Evolutionary conservation across 2,329 filamentous ascomycete genomes (phyloP).

Genomic region (Aspergillus hiratsukae): DNA sequence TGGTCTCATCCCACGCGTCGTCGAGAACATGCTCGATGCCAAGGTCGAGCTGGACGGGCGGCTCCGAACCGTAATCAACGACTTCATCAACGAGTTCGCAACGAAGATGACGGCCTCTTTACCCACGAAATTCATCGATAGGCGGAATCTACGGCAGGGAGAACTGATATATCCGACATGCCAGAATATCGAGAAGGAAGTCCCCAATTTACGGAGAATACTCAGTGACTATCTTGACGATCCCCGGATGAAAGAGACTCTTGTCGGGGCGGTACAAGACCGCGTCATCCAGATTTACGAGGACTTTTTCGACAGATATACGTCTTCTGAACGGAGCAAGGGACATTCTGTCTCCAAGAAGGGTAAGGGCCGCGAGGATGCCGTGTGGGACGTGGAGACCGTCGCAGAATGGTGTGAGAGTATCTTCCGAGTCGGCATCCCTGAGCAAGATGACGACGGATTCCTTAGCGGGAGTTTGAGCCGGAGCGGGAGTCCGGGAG

Average conservation of each 20-base stretch:
- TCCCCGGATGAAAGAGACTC: conserved; percentile 59
- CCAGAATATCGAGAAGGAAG: conserved; percentile 54
- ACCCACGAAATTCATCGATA: conserved; percentile 37
- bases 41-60: conserved; percentile 64
- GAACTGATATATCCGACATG: conserved; percentile 48
- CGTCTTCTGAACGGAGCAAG: conserved; percentile 37
- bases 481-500: conserved; percentile 8
- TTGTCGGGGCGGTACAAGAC: conserved; percentile 63
- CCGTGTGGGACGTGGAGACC: conserved; percentile 61
- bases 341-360: conserved; percentile 41
- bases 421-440: conserved; percentile 54
- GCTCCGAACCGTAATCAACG: conserved; percentile 60
- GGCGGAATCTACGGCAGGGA: conserved; percentile 34
- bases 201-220: conserved; percentile 51
- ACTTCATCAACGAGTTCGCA: conserved; percentile 59
- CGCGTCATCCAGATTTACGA: conserved; percentile 60
- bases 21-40: conserved; percentile 68
- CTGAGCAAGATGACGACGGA: conserved; percentile 14
- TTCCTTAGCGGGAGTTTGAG: conserved; percentile 10
- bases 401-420: conserved; percentile 60
- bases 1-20: conserved; percentile 59
- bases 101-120: conserved; percentile 51
- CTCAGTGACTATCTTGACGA: conserved; percentile 62
- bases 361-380: conserved; percentile 58
- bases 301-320: conserved; percentile 56